Evolutionary conservation across 1,139 yeast species (phyloP), one percentile per base, ranked within the genome.

Genomic region (Taphrina pruni): DNA sequence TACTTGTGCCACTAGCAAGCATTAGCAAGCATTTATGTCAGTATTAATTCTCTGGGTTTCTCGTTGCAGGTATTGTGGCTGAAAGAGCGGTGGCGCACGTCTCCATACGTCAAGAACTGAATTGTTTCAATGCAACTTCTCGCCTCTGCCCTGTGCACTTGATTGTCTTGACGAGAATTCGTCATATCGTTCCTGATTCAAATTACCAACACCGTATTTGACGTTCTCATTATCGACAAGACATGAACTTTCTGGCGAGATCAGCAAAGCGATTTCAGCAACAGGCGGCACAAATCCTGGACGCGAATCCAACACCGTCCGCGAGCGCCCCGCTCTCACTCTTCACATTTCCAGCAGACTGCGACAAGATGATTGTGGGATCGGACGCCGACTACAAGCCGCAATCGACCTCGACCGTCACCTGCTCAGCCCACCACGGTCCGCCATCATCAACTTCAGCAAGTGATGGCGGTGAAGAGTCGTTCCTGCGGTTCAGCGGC

Each of bases 301-400:
- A 45, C 1, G 67, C 67, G 11, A 57, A 64, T 32, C 67, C 67
- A 5, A 55, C 67, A 12, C 67, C 67, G 14, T 54, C 61, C 3
- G 60, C 61, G 5, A 41, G 38, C 14, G 35, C 35, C 17, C 61
- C 67, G 6, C 52, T 54, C 14, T 48, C 46, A n/a, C 61, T 64
- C 35, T 55, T 64, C 46, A 38, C 32, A 7, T 64, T 55, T 14
- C 67, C 67, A 7, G 61, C 11, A 12, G 67, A 64, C 35, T n/a
- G 45, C 41, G 21, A 43, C 46, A 45, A 57, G 36, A 55, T 64
- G 61, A 64, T 64, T 45, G 52, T 50, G 8, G 67, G 67, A 1
- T 39, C 52, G 36, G 67, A 64, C 46, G 67, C 67, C 6, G 67
- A 64, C 39, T 64, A 64, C 55, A 56, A 64, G 17, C 20, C 61